Conservation (phyloP, 805 yeast species). For the Candida silvatica region DNA sequence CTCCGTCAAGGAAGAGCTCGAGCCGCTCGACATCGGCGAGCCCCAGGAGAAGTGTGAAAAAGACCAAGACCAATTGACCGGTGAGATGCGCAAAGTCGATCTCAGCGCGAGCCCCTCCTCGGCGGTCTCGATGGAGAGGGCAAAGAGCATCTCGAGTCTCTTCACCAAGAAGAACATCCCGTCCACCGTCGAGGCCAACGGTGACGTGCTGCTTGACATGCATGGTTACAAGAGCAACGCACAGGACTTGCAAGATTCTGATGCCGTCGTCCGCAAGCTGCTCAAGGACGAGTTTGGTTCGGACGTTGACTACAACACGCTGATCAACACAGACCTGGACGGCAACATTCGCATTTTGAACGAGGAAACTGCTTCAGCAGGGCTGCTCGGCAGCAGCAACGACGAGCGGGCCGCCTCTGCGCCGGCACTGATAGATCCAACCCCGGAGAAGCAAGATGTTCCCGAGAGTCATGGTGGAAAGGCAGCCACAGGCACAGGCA, state of each 20-base stretch:
- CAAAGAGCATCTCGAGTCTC: slow-evolving; percentile 54
- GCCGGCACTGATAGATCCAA: too few species aligned
- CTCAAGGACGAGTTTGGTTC: slow-evolving; percentile 68
- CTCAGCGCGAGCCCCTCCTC: slow-evolving; percentile 6
- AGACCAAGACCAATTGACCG: not conserved
- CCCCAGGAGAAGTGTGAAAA: slow-evolving; percentile 11
- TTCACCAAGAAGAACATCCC: slow-evolving; percentile 74
- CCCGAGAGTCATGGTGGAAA: slow-evolving; percentile 3
- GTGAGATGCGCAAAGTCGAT: not conserved
- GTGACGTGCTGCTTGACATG: slow-evolving; percentile 86
- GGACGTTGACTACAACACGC: slow-evolving; percentile 34
- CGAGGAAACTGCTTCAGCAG: not conserved
- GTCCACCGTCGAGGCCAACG: slow-evolving; percentile 77
- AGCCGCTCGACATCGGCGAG: slow-evolving; percentile 38
- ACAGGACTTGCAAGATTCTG: slow-evolving; percentile 67
- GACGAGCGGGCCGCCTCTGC: slow-evolving; percentile 7
- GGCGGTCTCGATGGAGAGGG: slow-evolving; percentile 36
- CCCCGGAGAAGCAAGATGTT: too few species aligned
- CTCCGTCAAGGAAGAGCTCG: slow-evolving; percentile 35
- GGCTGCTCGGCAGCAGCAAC: not conserved
- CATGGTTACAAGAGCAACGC: slow-evolving; percentile 91
- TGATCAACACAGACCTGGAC: slow-evolving; percentile 49
- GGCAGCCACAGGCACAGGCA: not conserved
- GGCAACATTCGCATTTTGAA: slow-evolving; percentile 55
- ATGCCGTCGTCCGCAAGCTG: slow-evolving; percentile 63